Conservation (phyloP, 768 basidiomycete species). For the Serendipita sp. region DNA sequence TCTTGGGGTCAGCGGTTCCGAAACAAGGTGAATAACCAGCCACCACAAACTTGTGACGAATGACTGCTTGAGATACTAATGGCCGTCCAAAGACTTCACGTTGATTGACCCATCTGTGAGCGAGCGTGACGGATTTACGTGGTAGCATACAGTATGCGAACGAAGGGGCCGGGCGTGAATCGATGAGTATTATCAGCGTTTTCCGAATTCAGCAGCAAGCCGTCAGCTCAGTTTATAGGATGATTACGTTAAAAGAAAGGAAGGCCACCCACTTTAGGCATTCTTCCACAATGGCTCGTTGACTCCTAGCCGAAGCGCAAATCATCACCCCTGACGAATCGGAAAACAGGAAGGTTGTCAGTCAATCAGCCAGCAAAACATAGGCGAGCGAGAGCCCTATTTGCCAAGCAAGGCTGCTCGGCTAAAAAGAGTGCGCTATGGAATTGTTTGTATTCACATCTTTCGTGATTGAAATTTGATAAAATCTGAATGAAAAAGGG, state of each 20-base stretch:
- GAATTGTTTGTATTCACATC: conserved; percentile 59
- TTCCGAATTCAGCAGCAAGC: too few species aligned
- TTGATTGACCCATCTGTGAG: conserved; percentile 61
- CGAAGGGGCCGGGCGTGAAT: neutral
- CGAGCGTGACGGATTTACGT: too few species aligned
- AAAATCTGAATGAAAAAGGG: neutral
- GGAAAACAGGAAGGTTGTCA: too few species aligned
- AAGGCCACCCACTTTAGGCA: conserved; percentile 43
- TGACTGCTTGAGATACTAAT: conserved; percentile 65
- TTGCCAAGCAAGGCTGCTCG: too few species aligned
- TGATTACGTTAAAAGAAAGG: too few species aligned
- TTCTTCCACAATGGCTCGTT: conserved; percentile 64
- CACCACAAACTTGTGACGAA: conserved; percentile 54
- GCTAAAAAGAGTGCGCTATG: too few species aligned
- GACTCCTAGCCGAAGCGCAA: conserved; percentile 47
- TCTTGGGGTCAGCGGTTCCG: neutral
- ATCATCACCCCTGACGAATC: conserved; percentile 57
- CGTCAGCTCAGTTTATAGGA: too few species aligned
- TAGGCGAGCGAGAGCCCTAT: too few species aligned
- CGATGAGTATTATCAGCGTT: too few species aligned
- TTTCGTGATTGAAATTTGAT: conserved; percentile 94
- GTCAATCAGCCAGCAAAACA: too few species aligned
- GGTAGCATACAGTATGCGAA: too few species aligned
- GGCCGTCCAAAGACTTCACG: conserved; percentile 51
- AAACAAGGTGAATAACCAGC: too few species aligned